Conservation (phyloP, 441 rosid species). For the Populus hybrid region DNA sequence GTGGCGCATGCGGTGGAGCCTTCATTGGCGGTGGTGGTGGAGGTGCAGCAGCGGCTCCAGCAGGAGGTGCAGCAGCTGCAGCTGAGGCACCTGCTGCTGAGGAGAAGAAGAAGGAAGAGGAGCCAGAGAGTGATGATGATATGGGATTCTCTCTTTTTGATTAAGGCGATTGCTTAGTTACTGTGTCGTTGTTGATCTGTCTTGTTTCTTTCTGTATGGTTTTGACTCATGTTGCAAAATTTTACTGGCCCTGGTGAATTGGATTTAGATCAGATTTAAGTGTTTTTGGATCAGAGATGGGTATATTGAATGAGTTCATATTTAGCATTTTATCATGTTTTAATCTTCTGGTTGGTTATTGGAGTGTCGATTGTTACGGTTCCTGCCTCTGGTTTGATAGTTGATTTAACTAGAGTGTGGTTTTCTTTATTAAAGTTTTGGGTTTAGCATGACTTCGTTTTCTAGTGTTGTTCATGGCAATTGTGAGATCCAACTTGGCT, state of each 20-base stretch:
- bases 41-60: constrained; percentile 44
- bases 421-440: not conserved
- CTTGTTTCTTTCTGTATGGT: not conserved
- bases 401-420: too few species aligned
- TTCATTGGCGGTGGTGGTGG: constrained; percentile 34
- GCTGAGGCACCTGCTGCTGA: constrained; percentile 49
- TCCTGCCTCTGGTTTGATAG: too few species aligned
- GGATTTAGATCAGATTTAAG: not conserved
- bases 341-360: not conserved
- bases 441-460: not conserved
- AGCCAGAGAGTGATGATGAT: constrained; percentile 66
- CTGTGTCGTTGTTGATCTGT: not conserved
- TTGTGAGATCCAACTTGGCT: not conserved
- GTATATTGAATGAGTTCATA: not conserved
- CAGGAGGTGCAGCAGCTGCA: constrained; percentile 42
- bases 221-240: not conserved
- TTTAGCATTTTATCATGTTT: too few species aligned
- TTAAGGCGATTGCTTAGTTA: constrained; percentile 15
- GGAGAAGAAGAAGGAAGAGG: constrained; percentile 61
- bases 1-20: constrained; percentile 50
- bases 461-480: not conserved
- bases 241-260: not conserved
- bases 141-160: constrained; percentile 73
- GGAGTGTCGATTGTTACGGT: not conserved
- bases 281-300: not conserved